Percentiles rank a stretch among this genome's conserved stretches.
Evolutionary conservation across 352 stramenopile species (phyloP).

Genomic region (Ophiocytium majus): DNA sequence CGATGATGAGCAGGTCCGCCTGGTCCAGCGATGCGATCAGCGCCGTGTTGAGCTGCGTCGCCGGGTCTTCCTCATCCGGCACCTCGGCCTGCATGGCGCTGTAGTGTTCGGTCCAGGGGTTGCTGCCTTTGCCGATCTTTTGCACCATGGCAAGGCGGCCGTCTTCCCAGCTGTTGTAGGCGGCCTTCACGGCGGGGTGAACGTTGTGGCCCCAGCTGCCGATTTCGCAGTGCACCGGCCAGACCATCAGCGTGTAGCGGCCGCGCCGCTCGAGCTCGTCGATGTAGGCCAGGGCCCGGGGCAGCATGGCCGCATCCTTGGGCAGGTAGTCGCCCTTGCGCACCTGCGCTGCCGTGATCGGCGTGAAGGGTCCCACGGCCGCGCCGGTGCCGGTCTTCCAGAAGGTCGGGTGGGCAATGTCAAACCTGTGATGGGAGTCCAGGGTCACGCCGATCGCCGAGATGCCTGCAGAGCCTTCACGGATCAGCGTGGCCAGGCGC

Average conservation of each 20-base stretch:
- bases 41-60: slow-evolving; percentile 72
- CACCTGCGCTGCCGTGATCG: slow-evolving; percentile 71
- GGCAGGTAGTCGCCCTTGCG: background rate
- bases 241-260: slow-evolving; percentile 88
- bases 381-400: slow-evolving; percentile 72
- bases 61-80: slow-evolving; percentile 63
- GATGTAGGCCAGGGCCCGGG: slow-evolving; percentile 67
- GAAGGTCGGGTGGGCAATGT: slow-evolving; percentile 90
- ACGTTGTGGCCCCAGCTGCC: slow-evolving; percentile 71
- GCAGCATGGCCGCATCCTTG: background rate
- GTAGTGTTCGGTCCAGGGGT: slow-evolving; percentile 94
- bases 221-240: slow-evolving; percentile 91
- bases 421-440: slow-evolving; percentile 85
- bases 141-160: slow-evolving; percentile 63
- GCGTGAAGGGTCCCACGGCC: slow-evolving; percentile 79
- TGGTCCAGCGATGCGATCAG: slow-evolving; percentile 78
- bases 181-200: slow-evolving; percentile 69
- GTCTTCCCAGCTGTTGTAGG: slow-evolving; percentile 42
- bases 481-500: slow-evolving; percentile 73
- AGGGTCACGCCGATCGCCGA: slow-evolving; percentile 87
- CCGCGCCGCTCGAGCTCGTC: slow-evolving; percentile 73
- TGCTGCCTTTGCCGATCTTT: slow-evolving; percentile 87
- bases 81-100: slow-evolving; percentile 84
- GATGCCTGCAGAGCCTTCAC: no score
- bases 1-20: slow-evolving; percentile 80